A percentile compares a stretch with the other conserved stretches of the same genome.
phyloP scores from a whole-genome alignment of 2,329 filamentous ascomycete genomes.

The Cordyceps pruinosa region DNA sequence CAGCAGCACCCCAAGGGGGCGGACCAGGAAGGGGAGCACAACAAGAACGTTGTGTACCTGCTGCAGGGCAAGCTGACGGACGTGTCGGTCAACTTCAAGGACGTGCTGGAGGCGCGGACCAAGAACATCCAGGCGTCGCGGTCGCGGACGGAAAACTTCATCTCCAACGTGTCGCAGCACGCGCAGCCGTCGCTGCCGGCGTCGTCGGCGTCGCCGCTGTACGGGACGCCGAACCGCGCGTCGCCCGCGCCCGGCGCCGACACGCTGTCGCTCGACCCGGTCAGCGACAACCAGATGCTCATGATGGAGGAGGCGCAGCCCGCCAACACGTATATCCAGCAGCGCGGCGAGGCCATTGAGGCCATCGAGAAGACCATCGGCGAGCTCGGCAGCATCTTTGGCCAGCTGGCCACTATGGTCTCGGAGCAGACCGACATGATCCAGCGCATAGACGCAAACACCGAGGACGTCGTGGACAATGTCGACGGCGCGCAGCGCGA shows the following conservation, averaged over 20 bases:
- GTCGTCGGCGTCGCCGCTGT: conserved; percentile 80
- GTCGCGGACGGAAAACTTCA: conserved; percentile 91
- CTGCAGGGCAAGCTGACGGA: conserved; percentile 88
- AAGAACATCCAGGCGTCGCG: conserved; percentile 96
- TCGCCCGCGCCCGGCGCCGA: conserved; percentile 60
- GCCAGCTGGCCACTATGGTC: conserved; percentile 93
- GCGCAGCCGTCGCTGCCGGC: conserved; percentile 59
- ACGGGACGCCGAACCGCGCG: conserved; percentile 66
- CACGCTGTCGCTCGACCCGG: conserved; percentile 74
- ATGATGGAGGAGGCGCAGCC: conserved; percentile 88
- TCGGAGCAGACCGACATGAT: conserved; percentile 97
- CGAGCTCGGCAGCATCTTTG: conserved; percentile 85
- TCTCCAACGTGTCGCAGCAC: conserved; percentile 78
- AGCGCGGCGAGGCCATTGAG: conserved; percentile 91
- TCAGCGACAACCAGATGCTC: conserved; percentile 78
- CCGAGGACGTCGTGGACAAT: conserved; percentile 95
- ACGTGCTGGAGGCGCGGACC: conserved; percentile 89
- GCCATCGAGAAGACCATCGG: conserved; percentile 93
- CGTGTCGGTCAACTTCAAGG: conserved; percentile 93
- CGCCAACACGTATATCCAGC: conserved; percentile 82
- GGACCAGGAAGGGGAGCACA: conserved; percentile 89
- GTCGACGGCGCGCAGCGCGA: conserved; percentile 95
- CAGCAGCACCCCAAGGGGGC: conserved; percentile 62
- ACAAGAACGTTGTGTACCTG: conserved; percentile 92
- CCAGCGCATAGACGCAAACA: conserved; percentile 93